Evolutionary conservation across 2,329 filamentous ascomycete genomes (phyloP), one percentile per base, ranked within the genome.

Genomic region (Xylaria multiplex): DNA sequence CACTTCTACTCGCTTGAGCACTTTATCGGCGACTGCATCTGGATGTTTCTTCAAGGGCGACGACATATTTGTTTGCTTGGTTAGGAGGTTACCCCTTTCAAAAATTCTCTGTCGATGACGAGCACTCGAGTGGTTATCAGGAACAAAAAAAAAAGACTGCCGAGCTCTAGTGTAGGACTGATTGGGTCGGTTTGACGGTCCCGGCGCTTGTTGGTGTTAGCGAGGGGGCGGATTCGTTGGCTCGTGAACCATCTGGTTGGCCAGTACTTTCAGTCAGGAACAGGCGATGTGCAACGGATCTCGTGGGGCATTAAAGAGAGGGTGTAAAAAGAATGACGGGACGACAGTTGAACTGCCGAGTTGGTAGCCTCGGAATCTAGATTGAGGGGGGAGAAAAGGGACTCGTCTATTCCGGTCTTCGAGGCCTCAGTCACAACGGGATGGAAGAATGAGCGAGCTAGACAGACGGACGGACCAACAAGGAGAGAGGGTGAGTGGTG

Each of bases 1-100:
- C 73, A 92, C 87, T 83, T 92, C 90, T 68, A 88, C 89, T 80
- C 90, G 84, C 79, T 90, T 90, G 75, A 92, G 84, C 63, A 93
- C 89, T 78, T 87, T 87, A 77, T 91, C 89, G 61, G 84, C 88
- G 62, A 90, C 88, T 74, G 82, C 85, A 76, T 90, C 87, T 43
- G 88, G 87, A 74, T 89, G 86, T 72, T 86, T 85, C 79, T 87
- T 87, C 79, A 85, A 85, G 66, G 86, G 85, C 72, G 87, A 89
- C 74, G 86, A 81, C 86, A 89, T 89, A 73, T 68, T 82, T 35
- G 59, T 48, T 73, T 76, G 70, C 72, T 71, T 73, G 64, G 73
- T 64, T 69, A 72, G 65, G 64, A 70, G 54, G 46, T 49, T 66
- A 62, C 40, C 40, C 27, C 43, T 56, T 27, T 22, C 13, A 24